Percentiles rank a stretch among this genome's conserved stretches.
Conservation (phyloP, 2,329 filamentous ascomycete species). For the Botryosphaeria dothidea region DNA sequence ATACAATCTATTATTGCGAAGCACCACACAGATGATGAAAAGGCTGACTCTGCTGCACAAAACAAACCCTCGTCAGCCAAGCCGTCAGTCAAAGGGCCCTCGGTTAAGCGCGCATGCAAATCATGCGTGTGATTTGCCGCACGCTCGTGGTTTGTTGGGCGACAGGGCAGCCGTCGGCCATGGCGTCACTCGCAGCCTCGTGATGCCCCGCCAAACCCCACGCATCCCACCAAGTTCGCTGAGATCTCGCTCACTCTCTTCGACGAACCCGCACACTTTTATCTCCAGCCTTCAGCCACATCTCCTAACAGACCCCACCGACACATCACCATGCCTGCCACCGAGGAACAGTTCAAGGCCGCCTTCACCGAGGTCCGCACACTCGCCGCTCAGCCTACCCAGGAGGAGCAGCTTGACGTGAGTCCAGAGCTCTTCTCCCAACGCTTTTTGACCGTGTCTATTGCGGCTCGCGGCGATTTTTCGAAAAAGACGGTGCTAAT, state of each 20-base stretch:
- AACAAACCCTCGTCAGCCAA: neutral
- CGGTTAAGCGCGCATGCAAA: constrained; percentile 3
- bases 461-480: too few species aligned
- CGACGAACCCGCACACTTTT: neutral
- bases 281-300: neutral
- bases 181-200: constrained; percentile 10
- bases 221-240: neutral
- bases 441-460: too few species aligned
- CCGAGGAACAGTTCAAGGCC: constrained; percentile 32
- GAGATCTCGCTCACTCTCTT: neutral
- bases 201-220: constrained; percentile 18
- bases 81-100: neutral
- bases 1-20: too few species aligned
- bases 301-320: too few species aligned
- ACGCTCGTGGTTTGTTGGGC: constrained; percentile 3
- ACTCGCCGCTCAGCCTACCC: constrained; percentile 32
- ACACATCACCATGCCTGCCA: constrained; percentile 26
- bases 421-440: constrained; percentile 10
- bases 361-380: constrained; percentile 33
- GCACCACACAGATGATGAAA: too few species aligned
- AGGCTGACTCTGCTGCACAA: too few species aligned
- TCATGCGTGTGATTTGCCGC: constrained; percentile 11
- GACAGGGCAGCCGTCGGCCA: neutral
- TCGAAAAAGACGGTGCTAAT: too few species aligned
- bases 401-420: constrained; percentile 53